A percentile compares a stretch with the other conserved stretches of the same genome.
phyloP scores from a whole-genome alignment of 2,329 filamentous ascomycete genomes.

The Dothidotthia symphoricarpi region DNA sequence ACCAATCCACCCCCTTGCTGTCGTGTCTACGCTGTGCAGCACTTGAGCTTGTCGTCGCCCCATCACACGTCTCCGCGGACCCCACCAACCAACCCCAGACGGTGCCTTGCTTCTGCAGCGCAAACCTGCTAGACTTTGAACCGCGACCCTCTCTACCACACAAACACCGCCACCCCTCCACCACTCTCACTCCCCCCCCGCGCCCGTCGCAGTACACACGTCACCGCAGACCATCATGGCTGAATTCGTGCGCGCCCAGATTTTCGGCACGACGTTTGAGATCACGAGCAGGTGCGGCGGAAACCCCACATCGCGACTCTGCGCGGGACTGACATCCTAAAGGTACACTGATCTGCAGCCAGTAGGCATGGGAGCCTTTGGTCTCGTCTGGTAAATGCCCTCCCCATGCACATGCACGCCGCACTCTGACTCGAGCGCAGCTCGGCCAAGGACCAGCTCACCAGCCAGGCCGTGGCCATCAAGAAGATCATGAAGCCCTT shows the following conservation, averaged over 20 bases:
- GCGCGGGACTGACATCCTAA: slow-evolving; percentile 27
- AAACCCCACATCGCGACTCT: slow-evolving; percentile 25
- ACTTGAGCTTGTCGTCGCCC: slow-evolving; percentile 9
- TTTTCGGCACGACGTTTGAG: slow-evolving; percentile 99
- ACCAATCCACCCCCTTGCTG: not conserved
- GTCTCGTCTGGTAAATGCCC: slow-evolving; percentile 78
- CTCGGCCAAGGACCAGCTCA: slow-evolving; percentile 97
- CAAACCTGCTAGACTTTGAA: slow-evolving; percentile 31
- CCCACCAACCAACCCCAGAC: slow-evolving; percentile 17
- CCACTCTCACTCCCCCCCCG: slow-evolving; percentile 13
- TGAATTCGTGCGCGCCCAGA: slow-evolving; percentile 98
- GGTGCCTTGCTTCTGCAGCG: slow-evolving; percentile 18
- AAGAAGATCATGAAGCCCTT: slow-evolving; percentile 99
- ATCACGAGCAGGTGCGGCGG: slow-evolving; percentile 85
- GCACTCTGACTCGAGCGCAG: slow-evolving; percentile 50
- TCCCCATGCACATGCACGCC: not conserved
- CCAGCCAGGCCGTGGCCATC: slow-evolving; percentile 91
- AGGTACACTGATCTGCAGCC: slow-evolving; percentile 98
- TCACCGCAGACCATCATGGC: slow-evolving; percentile 67
- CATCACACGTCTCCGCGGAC: slow-evolving; percentile 14
- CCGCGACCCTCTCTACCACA: slow-evolving; percentile 17
- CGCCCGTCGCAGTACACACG: slow-evolving; percentile 23
- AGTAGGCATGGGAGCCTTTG: slow-evolving; percentile 98
- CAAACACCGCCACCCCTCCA: slow-evolving; percentile 2
- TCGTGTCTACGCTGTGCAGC: slow-evolving; percentile 1